phyloP scores from a whole-genome alignment of 306 rosid genomes.

The Morella rubra region DNA sequence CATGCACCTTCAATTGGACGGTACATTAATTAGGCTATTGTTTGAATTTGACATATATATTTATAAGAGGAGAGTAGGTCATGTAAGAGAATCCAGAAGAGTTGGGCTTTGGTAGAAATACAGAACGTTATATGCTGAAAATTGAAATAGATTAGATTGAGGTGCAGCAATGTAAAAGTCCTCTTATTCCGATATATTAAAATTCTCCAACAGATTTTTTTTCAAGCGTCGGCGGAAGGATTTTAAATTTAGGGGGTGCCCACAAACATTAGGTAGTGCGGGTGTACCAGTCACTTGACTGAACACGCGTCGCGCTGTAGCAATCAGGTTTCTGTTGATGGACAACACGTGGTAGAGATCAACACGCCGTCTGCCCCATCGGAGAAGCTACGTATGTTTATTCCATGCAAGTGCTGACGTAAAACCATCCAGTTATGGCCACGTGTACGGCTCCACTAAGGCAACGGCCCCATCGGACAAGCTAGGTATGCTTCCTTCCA shows the following conservation, averaged over 20 bases:
- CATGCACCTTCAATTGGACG: too few species aligned
- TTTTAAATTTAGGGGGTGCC: constrained; percentile 17
- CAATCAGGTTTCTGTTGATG: not conserved
- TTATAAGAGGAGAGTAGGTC: not conserved
- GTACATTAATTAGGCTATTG: too few species aligned
- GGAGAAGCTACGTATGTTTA: not conserved
- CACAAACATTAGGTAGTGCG: not conserved
- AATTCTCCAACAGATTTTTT: not conserved
- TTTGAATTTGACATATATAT: too few species aligned
- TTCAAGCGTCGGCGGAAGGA: constrained; percentile 49
- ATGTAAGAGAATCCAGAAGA: not conserved
- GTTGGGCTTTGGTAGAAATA: not conserved
- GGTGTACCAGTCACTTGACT: constrained; percentile 15
- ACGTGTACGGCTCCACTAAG: constrained; percentile 16
- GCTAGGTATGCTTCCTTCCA: not conserved
- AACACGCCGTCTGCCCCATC: not conserved
- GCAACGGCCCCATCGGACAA: not conserved
- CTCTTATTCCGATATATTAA: not conserved
- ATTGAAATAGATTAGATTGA: not conserved
- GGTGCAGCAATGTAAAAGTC: constrained; percentile 8
- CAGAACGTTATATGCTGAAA: not conserved
- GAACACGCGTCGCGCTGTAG: constrained; percentile 37
- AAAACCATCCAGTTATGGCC: not conserved
- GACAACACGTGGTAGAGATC: constrained; percentile 34
- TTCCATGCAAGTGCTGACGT: not conserved